Evolutionary conservation across 1,284 basidiomycete species (phyloP).

Genomic region (Lentinus polychrous): DNA sequence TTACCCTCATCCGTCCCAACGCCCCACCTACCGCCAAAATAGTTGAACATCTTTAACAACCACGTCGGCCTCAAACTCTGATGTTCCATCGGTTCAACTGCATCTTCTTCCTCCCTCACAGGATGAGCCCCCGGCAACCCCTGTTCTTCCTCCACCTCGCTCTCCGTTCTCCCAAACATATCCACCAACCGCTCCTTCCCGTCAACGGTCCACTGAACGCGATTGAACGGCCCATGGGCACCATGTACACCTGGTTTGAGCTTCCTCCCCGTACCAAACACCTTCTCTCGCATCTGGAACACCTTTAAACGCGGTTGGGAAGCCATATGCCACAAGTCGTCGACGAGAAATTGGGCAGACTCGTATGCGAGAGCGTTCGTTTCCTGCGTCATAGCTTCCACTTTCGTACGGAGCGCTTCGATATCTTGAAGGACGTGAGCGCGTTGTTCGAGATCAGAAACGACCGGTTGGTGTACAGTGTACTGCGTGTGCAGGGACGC

Average conservation of each 20-base stretch:
- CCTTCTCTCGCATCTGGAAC: conserved; percentile 48
- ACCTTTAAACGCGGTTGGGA: conserved; percentile 56
- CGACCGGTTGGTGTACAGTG: conserved; percentile 38
- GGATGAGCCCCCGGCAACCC: conserved; percentile 33
- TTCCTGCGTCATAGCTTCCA: conserved; percentile 51
- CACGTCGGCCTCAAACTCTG: conserved; percentile 63
- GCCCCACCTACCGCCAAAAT: conserved; percentile 50
- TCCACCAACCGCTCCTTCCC: conserved; percentile 58
- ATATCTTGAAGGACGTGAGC: conserved; percentile 41
- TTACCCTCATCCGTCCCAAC: conserved; percentile 11
- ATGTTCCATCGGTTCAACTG: conserved; percentile 48
- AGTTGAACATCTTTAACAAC: conserved; percentile 66
- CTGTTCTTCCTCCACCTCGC: conserved; percentile 66
- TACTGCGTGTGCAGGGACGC: conserved; percentile 49
- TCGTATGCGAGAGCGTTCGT: conserved; percentile 67
- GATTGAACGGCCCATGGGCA: conserved; percentile 51
- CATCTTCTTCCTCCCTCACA: conserved; percentile 33
- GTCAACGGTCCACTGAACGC: conserved; percentile 63
- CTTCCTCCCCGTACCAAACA: conserved; percentile 42
- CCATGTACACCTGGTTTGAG: conserved; percentile 38
- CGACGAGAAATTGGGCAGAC: conserved; percentile 56
- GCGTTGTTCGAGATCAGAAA: conserved; percentile 39
- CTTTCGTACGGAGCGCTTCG: conserved; percentile 40
- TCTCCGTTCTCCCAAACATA: conserved; percentile 60
- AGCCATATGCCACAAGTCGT: conserved; percentile 60